These are phyloP conservation scores for Podosphaera xanthii DNA, from an alignment of 2,329 filamentous ascomycete species.

Conservation along the genomic window DNA sequence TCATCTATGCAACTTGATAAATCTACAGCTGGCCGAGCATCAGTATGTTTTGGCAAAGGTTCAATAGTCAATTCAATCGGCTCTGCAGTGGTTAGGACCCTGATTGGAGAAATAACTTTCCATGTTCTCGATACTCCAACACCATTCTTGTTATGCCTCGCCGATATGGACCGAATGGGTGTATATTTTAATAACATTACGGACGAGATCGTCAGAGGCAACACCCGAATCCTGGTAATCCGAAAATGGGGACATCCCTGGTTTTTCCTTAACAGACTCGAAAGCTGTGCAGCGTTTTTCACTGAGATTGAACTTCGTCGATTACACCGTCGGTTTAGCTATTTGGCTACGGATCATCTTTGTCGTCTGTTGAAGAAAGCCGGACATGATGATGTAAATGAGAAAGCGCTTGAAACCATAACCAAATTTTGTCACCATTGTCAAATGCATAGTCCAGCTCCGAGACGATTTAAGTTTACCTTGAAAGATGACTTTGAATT, in stretches of 20 bases:
- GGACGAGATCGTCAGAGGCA: not conserved
- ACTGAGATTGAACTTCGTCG: not conserved
- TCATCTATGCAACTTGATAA: no score
- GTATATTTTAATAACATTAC: not conserved
- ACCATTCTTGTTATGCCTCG: not conserved
- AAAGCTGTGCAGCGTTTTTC: not conserved
- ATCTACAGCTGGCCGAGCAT: no score
- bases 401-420: not conserved
- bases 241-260: not conserved
- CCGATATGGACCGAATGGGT: not conserved
- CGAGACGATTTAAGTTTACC: slow-evolving; percentile 1
- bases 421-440: not conserved
- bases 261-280: not conserved
- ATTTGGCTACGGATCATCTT: not conserved
- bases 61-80: not conserved
- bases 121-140: not conserved
- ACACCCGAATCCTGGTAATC: not conserved
- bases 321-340: not conserved
- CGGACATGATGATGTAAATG: slow-evolving; percentile 1
- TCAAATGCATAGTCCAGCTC: not conserved
- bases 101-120: not conserved
- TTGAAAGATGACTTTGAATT: slow-evolving; percentile 1
- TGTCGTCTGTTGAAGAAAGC: not conserved
- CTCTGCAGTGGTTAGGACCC: not conserved
- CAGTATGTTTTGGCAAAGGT: not conserved